Base-by-base conservation (phyloP, 805 yeast species). In the Cyberlindnera xishuangbannaensis region DNA sequence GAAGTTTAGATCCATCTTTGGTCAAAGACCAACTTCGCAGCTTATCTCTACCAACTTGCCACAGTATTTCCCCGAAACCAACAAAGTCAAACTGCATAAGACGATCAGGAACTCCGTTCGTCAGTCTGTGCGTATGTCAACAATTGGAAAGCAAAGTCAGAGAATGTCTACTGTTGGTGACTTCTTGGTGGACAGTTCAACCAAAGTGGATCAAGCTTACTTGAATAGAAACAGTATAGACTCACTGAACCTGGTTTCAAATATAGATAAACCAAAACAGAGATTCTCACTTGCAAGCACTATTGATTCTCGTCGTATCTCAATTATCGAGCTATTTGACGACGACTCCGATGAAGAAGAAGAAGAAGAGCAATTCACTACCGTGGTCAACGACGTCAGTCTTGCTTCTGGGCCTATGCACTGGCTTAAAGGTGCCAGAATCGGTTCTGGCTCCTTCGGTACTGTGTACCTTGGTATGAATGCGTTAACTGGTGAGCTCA, bases 381-480 rank as follows among this genome's bases (percentile, higher is more conserved):
- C 35, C 10, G 48, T 19, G 11, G 22, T 11, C 10, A 19, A 11
- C 11, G 22, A 11, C 11, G 22, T 8, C 7, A 41, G 38, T 15
- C 15, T 44, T 21, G 41, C 55, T 25, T 62, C 61, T 4, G 82
- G 83, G 1, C 92, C 95, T 4, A 69, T 76, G 24, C 75, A 83
- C 27, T 92, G 98, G 98, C 69, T 87, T 27, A 83, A 83, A 48
- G 98, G 98, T 29, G 84, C 95, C 1, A 66, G 87, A 29, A 86
- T 92, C 44, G 98, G 98, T 0, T 79, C 90, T 8, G 98, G 98
- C 3, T 80, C 94, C 40, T 92, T 87, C 65, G 98, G 97, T 20
- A 78, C 85, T 2, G 98, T 92, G 2, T 88, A 82, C 42, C 62
- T 92, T 23, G 98, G 97, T 1, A 77, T 92, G 78, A 85, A 88